Base-by-base conservation (phyloP, 2,329 filamentous ascomycete species). In the Esteya vermicola region DNA sequence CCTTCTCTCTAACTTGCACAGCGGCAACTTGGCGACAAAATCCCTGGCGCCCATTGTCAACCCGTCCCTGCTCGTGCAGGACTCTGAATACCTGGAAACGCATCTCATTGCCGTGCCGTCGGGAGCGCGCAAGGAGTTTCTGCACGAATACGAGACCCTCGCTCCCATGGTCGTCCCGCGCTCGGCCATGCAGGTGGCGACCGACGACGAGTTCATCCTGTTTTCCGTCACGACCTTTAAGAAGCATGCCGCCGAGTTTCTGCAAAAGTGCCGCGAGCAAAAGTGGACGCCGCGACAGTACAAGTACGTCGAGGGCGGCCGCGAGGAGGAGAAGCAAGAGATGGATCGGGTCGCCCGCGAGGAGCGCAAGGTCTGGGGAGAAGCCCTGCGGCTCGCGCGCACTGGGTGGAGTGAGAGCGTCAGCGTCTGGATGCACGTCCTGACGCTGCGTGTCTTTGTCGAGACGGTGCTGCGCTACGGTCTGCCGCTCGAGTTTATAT, bases 391-490 rank as follows among this genome's bases (percentile, higher is more conserved):
- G 48, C 70, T 95, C 51, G 85, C 81, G 13, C 71, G 88, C 46
- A 93, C 85, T n/a, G 86, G 85, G 14, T 98, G 91, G 76, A 89
- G 85, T 55, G 91, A 98, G 63, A 81, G 81, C 46, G 85, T 94
- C 48, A 94, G 94, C 85, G 81, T 89, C 40, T 94, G 88, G 85
- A 73, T 93, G 37, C 91, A 98, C 56, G 82, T 94, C 22, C 68
- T 96, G 53, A 83, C 88, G 7, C 63, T 98, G 52, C 71, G 91
- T 40, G 88, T 96, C 18, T 98, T 96, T 60, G 91, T 98, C 18
- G 91, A 98, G 69, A 94, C 88, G 6, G 91, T 98, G n/a, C 66
- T 98, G 54, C 77, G 91, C 48, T 98, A 98, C 55, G 91, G 91
- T 22, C 61, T 98, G 51, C 91, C 91, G 36, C 63, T 95, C 47